Percentiles rank a stretch among this genome's conserved stretches.
Evolutionary conservation across 495 filamentous ascomycete species (phyloP).

Genomic region (Aspergillus olivimuriae): DNA sequence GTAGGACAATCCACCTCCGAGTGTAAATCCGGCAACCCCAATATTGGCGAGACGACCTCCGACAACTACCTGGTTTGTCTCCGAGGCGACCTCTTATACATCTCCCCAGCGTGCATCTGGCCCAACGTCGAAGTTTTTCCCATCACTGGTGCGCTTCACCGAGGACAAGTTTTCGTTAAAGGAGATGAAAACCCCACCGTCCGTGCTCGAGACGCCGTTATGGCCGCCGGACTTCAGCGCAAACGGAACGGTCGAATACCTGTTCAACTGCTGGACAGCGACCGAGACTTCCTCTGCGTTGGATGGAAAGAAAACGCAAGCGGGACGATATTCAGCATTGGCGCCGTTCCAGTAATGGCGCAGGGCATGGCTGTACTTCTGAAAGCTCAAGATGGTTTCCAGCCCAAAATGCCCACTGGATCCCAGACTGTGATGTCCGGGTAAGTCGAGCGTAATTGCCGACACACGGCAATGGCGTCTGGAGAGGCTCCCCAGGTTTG

Average conservation of each 20-base stretch:
- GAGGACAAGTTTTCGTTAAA: conserved; percentile 12
- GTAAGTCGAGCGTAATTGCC: not conserved
- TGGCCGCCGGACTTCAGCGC: conserved; percentile 19
- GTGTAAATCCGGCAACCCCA: conserved; percentile 30
- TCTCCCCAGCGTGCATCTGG: conserved; percentile 29
- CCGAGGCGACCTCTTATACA: conserved; percentile 24
- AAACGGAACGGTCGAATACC: conserved; percentile 5
- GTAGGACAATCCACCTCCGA: conserved; percentile 23
- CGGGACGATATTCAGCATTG: conserved; percentile 9
- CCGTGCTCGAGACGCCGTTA: conserved; percentile 18
- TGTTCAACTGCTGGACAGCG: conserved; percentile 13
- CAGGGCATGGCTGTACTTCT: conserved; percentile 1
- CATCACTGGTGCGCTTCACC: conserved; percentile 3
- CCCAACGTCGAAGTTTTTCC: conserved; percentile 19
- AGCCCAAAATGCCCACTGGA: not conserved
- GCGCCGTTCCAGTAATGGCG: conserved; percentile 10
- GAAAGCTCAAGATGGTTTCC: not conserved
- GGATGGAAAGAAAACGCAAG: conserved; percentile 15
- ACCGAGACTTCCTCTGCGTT: conserved; percentile 14
- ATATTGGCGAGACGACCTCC: conserved; percentile 28
- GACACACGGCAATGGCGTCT: not conserved
- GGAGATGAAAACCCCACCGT: conserved; percentile 14
- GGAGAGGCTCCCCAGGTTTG: not conserved
- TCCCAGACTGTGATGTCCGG: conserved; percentile 7
- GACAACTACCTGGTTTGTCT: conserved; percentile 23